phyloP scores from a whole-genome alignment of 176 grass and related monocot species.

The Poa pratensis region DNA sequence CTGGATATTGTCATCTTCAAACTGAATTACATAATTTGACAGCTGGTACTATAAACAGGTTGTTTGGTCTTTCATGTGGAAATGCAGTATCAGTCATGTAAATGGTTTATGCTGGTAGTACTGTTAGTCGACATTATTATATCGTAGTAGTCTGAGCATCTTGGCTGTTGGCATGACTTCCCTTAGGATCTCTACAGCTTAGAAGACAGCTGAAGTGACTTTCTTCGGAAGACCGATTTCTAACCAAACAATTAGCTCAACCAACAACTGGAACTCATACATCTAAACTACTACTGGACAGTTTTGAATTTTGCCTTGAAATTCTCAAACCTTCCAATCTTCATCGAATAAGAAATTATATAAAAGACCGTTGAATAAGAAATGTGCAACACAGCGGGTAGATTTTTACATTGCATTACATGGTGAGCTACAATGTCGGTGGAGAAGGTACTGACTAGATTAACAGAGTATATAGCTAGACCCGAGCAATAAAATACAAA shows the following conservation, averaged over 20 bases:
- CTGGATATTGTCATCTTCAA: conserved; percentile 25
- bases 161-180: not conserved
- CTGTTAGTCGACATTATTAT: not conserved
- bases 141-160: not conserved
- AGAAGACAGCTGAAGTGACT: not conserved
- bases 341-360: not conserved
- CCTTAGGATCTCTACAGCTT: conserved; percentile 15
- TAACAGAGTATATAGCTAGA: conserved; percentile 50
- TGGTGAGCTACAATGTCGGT: conserved; percentile 31
- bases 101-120: not conserved
- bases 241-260: not conserved
- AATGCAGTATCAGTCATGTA: conserved; percentile 2
- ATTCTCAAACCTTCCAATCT: not conserved
- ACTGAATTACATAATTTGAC: not conserved
- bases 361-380: conserved; percentile 1
- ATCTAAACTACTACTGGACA: not conserved
- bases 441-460: conserved; percentile 48
- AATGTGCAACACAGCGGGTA: conserved; percentile 27
- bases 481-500: conserved; percentile 48
- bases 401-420: conserved; percentile 46
- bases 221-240: conserved; percentile 4
- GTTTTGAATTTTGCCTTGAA: not conserved
- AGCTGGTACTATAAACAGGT: not conserved
- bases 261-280: conserved; percentile 15
- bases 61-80: conserved; percentile 26